Evolutionary conservation across 306 rosid species (phyloP).

Genomic region (Castanea mollissima): DNA sequence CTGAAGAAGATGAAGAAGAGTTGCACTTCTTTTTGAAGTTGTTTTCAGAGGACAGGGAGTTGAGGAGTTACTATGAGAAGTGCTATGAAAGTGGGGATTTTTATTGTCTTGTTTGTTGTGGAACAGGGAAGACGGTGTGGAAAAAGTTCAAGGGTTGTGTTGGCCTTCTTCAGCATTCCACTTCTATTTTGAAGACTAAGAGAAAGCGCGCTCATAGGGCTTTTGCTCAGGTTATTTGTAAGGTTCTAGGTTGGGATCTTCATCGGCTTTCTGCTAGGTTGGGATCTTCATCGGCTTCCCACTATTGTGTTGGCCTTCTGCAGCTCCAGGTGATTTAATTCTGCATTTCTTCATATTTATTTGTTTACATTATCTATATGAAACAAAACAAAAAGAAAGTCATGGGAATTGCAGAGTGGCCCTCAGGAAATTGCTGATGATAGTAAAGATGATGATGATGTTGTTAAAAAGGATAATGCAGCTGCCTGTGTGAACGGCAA

Average conservation of each 20-base stretch:
- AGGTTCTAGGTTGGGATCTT: constrained; percentile 67
- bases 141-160: constrained; percentile 54
- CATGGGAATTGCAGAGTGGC: constrained; percentile 12
- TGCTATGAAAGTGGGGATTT: constrained; percentile 49
- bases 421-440: constrained; percentile 2
- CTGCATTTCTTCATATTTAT: background rate
- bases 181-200: constrained; percentile 36
- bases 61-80: constrained; percentile 58
- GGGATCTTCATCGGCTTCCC: constrained; percentile 59
- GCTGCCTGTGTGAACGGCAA: background rate
- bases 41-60: constrained; percentile 42
- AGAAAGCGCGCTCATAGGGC: constrained; percentile 58
- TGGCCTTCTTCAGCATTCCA: constrained; percentile 59
- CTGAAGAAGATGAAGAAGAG: constrained; percentile 36
- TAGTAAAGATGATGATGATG: background rate
- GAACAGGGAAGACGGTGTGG: constrained; percentile 50
- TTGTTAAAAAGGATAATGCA: background rate
- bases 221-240: constrained; percentile 56
- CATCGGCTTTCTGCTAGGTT: constrained; percentile 59
- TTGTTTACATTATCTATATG: background rate
- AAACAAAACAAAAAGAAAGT: background rate
- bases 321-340: constrained; percentile 23
- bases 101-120: constrained; percentile 71
- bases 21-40: constrained; percentile 43
- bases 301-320: constrained; percentile 26